Conservation (phyloP, 1,284 basidiomycete genomes). For the Cryptococcus sp. region DNA sequence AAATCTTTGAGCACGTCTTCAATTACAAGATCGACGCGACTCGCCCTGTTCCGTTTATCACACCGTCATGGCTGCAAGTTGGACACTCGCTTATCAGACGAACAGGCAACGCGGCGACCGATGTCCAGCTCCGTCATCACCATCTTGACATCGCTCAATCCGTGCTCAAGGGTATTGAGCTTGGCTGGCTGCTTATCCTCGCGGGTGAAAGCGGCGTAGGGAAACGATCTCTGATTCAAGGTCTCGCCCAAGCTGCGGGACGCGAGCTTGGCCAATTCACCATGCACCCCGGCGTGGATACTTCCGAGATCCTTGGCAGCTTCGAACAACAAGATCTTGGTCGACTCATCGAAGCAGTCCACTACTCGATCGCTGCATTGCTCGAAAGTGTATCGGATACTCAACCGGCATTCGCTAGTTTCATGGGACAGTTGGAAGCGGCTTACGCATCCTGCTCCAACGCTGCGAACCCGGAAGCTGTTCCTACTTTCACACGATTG, state of each 20-base stretch:
- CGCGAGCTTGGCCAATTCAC: constrained; percentile 70
- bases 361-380: constrained; percentile 11
- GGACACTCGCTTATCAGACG: constrained; percentile 67
- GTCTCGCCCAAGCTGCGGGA: constrained; percentile 72
- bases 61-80: constrained; percentile 63
- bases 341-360: constrained; percentile 24
- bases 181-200: constrained; percentile 86
- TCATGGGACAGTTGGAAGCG: constrained; percentile 14
- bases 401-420: constrained; percentile 16
- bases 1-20: constrained; percentile 68
- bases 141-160: constrained; percentile 74
- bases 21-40: constrained; percentile 45
- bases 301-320: constrained; percentile 89
- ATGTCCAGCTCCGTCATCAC: constrained; percentile 62
- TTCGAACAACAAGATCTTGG: constrained; percentile 82
- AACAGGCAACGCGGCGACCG: constrained; percentile 48
- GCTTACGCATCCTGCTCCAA: constrained; percentile 25
- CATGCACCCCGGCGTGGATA: constrained; percentile 86
- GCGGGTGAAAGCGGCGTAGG: constrained; percentile 75
- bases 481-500: constrained; percentile 9
- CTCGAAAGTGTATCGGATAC: constrained; percentile 25
- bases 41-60: constrained; percentile 61
- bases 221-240: constrained; percentile 75
- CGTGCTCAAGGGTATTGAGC: constrained; percentile 70
- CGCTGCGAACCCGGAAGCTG: constrained; percentile 15